Percentiles rank a stretch among this genome's conserved stretches.
Conservation (phyloP, 1,284 basidiomycete genomes). For the Moniliella sp. region DNA sequence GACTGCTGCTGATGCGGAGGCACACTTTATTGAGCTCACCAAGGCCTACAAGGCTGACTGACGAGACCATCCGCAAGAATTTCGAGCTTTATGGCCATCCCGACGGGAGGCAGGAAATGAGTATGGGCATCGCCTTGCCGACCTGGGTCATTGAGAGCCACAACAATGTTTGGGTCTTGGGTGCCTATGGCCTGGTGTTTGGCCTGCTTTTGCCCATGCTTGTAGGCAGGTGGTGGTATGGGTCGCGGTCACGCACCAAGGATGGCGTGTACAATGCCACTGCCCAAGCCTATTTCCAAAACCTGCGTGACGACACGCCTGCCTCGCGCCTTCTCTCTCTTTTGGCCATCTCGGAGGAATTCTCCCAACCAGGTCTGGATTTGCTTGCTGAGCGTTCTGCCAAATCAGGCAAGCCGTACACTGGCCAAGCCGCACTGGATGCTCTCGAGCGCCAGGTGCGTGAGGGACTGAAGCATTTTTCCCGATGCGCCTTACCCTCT, state of each 20-base stretch:
- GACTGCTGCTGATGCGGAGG: conserved; percentile 69
- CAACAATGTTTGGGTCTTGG: conserved; percentile 76
- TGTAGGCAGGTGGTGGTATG: conserved; percentile 90
- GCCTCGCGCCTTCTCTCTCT: conserved; percentile 54
- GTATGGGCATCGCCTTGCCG: conserved; percentile 86
- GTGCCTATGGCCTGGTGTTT: conserved; percentile 63
- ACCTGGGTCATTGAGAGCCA: conserved; percentile 77
- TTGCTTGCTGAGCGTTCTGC: too few species aligned
- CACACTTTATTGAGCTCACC: conserved; percentile 74
- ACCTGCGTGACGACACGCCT: conserved; percentile 55
- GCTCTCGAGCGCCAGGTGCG: too few species aligned
- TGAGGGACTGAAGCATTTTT: too few species aligned
- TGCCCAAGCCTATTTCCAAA: conserved; percentile 73
- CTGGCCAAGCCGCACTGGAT: too few species aligned
- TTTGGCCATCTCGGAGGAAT: conserved; percentile 53
- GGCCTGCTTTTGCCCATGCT: conserved; percentile 64
- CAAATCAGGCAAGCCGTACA: too few species aligned
- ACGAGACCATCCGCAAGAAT: conserved; percentile 78
- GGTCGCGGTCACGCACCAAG: conserved; percentile 68
- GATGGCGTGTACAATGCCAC: conserved; percentile 68
- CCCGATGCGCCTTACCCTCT: too few species aligned
- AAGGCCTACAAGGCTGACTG: conserved; percentile 98
- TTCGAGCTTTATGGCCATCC: conserved; percentile 79
- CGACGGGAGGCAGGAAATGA: conserved; percentile 79
- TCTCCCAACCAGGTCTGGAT: too few species aligned